Conservation (phyloP, 2,329 filamentous ascomycete genomes). For the Clarireedia monteithiana region DNA sequence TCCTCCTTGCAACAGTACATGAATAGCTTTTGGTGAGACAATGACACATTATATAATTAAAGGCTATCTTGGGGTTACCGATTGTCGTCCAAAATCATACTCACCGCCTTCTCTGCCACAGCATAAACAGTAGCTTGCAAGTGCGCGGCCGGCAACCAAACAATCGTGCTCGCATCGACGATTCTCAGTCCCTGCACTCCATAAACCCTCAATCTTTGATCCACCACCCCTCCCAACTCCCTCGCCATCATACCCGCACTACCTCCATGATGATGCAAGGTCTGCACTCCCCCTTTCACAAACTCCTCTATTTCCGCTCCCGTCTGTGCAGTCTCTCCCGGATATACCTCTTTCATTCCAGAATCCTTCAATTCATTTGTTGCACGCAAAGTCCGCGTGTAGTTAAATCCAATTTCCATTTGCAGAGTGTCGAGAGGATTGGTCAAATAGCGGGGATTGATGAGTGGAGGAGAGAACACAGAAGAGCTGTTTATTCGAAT, state of each 20-base stretch:
- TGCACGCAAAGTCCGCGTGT: constrained; percentile 2
- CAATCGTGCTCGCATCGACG: constrained; percentile 24
- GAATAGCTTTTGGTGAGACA: too few relatives aligned
- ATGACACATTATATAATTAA: too few relatives aligned
- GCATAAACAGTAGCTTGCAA: constrained; percentile 21
- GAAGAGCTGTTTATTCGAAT: constrained; percentile 39
- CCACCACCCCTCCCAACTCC: constrained; percentile 19
- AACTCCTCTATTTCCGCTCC: not conserved
- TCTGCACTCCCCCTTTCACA: not conserved
- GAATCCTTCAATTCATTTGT: not conserved
- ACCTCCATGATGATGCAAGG: constrained; percentile 4
- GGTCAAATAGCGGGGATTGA: constrained; percentile 36
- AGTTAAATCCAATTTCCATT: constrained; percentile 1
- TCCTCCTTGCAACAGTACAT: too few relatives aligned
- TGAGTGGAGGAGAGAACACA: constrained; percentile 28
- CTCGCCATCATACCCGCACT: constrained; percentile 8
- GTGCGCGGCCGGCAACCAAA: constrained; percentile 20
- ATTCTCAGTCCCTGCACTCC: constrained; percentile 21
- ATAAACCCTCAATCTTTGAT: constrained; percentile 22
- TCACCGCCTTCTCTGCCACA: constrained; percentile 20
- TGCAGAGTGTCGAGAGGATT: constrained; percentile 33
- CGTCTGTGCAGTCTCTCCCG: not conserved
- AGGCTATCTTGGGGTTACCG: too few relatives aligned
- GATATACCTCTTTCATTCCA: not conserved
- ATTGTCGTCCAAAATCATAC: constrained; percentile 1